These are phyloP conservation scores for Volutella citrinella DNA, from an alignment of 2,329 filamentous ascomycete genomes.

Conservation along the genomic window DNA sequence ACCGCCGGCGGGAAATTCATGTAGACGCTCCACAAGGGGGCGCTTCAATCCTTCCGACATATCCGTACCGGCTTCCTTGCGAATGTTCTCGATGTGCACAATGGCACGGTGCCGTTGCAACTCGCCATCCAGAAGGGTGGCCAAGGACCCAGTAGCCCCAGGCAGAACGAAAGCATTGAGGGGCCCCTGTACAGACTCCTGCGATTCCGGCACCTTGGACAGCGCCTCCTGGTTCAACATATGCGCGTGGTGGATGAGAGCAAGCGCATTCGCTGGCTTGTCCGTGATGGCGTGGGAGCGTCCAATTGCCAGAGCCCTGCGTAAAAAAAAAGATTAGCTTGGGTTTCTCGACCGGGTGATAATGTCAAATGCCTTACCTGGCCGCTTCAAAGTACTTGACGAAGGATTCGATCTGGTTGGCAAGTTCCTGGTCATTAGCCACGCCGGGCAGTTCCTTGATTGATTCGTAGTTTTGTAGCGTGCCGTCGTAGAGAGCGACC, in stretches of 20 bases:
- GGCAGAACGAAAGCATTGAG: constrained; percentile 67
- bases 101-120: constrained; percentile 81
- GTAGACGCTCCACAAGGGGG: constrained; percentile 72
- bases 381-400: constrained; percentile 82
- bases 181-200: constrained; percentile 37
- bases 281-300: constrained; percentile 77
- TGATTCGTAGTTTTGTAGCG: constrained; percentile 84
- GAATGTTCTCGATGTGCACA: constrained; percentile 73
- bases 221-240: constrained; percentile 58
- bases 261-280: constrained; percentile 76
- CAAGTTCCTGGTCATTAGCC: constrained; percentile 74
- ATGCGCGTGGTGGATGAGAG: constrained; percentile 72
- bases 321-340: constrained; percentile 8
- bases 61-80: constrained; percentile 46
- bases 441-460: constrained; percentile 88
- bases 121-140: constrained; percentile 63
- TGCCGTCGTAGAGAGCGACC: constrained; percentile 86
- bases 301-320: constrained; percentile 76
- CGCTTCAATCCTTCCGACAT: constrained; percentile 16
- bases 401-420: constrained; percentile 75
- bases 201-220: constrained; percentile 40
- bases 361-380: constrained; percentile 55
- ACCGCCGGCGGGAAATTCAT: constrained; percentile 68
- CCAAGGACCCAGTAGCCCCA: constrained; percentile 57
- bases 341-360: background rate